Conservation (phyloP, 805 yeast genomes). For the Spathaspora sp. region DNA sequence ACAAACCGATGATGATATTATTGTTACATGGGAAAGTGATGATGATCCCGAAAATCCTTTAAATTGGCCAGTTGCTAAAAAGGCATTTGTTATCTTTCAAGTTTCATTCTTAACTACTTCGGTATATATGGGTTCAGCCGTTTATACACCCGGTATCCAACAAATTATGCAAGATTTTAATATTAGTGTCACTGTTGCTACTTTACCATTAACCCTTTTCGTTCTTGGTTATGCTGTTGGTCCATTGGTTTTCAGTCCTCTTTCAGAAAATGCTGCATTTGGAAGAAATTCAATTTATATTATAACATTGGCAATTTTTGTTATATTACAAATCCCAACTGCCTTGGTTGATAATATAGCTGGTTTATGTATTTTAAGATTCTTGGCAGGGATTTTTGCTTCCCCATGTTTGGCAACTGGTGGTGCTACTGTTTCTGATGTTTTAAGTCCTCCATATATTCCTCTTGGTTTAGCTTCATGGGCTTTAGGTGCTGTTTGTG, state of each 20-base stretch:
- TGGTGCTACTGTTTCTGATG: conserved; percentile 55
- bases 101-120: conserved; percentile 46
- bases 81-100: conserved; percentile 33
- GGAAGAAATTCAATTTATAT: conserved; percentile 54
- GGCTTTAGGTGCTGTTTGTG: conserved; percentile 52
- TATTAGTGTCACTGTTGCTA: conserved; percentile 42
- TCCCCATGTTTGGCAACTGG: conserved; percentile 58
- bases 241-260: conserved; percentile 55
- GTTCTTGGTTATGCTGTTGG: conserved; percentile 62
- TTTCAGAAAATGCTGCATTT: conserved; percentile 50
- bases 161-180: conserved; percentile 43
- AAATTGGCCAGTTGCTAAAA: conserved; percentile 49
- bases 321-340: conserved; percentile 52
- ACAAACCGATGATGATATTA: conserved; percentile 5
- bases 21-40: conserved; percentile 33
- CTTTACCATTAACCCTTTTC: conserved; percentile 50
- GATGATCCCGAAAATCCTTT: conserved; percentile 55
- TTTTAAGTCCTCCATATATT: conserved; percentile 36
- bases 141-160: conserved; percentile 49
- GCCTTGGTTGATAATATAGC: conserved; percentile 50
- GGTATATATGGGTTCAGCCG: conserved; percentile 55
- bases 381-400: conserved; percentile 52
- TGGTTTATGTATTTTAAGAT: conserved; percentile 47
- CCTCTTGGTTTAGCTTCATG: conserved; percentile 49
- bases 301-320: conserved; percentile 43